Evolutionary conservation across 768 basidiomycete species (phyloP).

Genomic region (Hemileccinum impolitum): DNA sequence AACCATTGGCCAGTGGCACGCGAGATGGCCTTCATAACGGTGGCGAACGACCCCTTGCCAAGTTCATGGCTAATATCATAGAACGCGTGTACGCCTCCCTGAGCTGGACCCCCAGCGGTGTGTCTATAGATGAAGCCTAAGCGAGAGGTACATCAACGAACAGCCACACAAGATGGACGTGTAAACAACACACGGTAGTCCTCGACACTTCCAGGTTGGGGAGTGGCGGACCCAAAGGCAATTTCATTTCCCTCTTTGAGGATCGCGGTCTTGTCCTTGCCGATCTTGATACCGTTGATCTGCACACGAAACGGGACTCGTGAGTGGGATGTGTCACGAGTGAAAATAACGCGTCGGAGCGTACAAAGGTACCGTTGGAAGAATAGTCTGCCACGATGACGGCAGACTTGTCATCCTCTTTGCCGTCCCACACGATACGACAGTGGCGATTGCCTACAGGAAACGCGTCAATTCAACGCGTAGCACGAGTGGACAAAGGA

Average conservation of each 20-base stretch:
- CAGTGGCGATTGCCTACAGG: slow-evolving; percentile 38
- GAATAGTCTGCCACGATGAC: slow-evolving; percentile 35
- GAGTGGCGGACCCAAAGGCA: slow-evolving; percentile 65
- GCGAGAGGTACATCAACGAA: not conserved
- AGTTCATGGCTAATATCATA: slow-evolving; percentile 72
- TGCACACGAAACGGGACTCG: slow-evolving; percentile 6
- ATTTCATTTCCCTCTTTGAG: slow-evolving; percentile 75
- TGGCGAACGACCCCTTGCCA: slow-evolving; percentile 90
- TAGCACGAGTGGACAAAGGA: slow-evolving; percentile 1
- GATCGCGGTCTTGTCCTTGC: slow-evolving; percentile 36
- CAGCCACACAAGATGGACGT: not conserved
- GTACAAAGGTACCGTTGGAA: slow-evolving; percentile 45
- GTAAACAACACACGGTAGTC: slow-evolving; percentile 63
- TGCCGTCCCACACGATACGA: slow-evolving; percentile 35
- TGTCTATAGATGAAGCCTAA: slow-evolving; percentile 74
- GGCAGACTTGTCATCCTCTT: slow-evolving; percentile 28
- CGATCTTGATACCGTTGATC: slow-evolving; percentile 43
- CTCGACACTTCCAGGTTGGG: slow-evolving; percentile 49
- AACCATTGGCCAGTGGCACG: slow-evolving; percentile 67
- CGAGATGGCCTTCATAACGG: slow-evolving; percentile 79
- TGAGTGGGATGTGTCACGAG: slow-evolving; percentile 10
- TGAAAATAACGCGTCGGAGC: slow-evolving; percentile 18
- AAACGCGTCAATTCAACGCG: slow-evolving; percentile 29
- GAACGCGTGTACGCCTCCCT: slow-evolving; percentile 54
- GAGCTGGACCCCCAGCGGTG: slow-evolving; percentile 46